A percentile compares a stretch with the other conserved stretches of the same genome.
Evolutionary conservation across 352 stramenopile genomes (phyloP).

Genomic region (Phytophthora fragariaefolia): DNA sequence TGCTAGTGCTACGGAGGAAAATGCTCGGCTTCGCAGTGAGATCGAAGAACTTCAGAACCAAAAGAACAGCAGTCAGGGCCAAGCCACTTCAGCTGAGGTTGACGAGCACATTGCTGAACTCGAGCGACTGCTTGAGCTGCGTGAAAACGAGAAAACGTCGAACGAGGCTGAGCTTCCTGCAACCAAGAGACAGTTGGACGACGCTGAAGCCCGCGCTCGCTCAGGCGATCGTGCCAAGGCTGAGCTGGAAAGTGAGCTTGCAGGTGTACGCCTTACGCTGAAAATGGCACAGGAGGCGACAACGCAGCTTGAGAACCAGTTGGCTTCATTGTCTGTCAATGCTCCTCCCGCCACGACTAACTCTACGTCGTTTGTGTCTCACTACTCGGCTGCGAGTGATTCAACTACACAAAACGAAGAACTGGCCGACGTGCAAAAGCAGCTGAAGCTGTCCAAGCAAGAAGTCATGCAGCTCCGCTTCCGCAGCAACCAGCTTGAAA

Average conservation of each 20-base stretch:
- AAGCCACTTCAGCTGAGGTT: conserved; percentile 21
- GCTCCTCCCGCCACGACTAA: conserved; percentile 13
- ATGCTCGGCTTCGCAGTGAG: conserved; percentile 47
- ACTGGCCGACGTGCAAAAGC: conserved; percentile 68
- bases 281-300: conserved; percentile 40
- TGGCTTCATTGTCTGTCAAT: conserved; percentile 35
- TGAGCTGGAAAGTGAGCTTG: conserved; percentile 34
- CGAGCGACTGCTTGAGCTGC: conserved; percentile 27
- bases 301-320: conserved; percentile 52
- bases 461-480: conserved; percentile 88
- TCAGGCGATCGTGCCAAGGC: conserved; percentile 12
- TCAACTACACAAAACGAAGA: conserved; percentile 44
- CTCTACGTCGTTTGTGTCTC: conserved; percentile 39
- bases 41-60: conserved; percentile 38
- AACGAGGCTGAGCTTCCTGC: conserved; percentile 28
- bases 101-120: conserved; percentile 26
- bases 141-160: conserved; percentile 32
- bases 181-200: conserved; percentile 36
- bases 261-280: conserved; percentile 34
- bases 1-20: conserved; percentile 55
- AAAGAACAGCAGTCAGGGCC: conserved; percentile 8
- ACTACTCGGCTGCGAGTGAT: conserved; percentile 29
- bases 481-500: conserved; percentile 82
- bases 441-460: conserved; percentile 79
- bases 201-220: conserved; percentile 24